phyloP scores from a whole-genome alignment of 2,329 filamentous ascomycete species.

The Sarocladiaceae sp. region DNA sequence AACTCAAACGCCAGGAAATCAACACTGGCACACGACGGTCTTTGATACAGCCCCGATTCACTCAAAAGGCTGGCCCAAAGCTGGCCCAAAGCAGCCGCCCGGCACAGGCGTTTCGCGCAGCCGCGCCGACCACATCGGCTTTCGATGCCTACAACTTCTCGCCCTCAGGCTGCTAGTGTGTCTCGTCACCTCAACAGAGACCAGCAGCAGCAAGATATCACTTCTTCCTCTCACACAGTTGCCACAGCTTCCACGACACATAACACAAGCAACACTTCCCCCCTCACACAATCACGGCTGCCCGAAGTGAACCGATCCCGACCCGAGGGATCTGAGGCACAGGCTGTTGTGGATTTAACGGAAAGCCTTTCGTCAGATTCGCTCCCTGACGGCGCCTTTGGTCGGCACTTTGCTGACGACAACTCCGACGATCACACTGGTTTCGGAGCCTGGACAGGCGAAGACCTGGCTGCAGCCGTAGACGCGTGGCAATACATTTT shows the following conservation, averaged over 20 bases:
- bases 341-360: too few species aligned
- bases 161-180: background rate
- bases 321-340: background rate
- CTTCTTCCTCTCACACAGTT: background rate
- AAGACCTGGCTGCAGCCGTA: background rate
- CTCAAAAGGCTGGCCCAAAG: too few species aligned
- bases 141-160: slow-evolving; percentile 7
- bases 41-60: background rate
- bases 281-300: background rate
- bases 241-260: background rate
- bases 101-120: background rate
- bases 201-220: background rate
- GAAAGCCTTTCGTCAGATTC: too few species aligned
- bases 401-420: too few species aligned
- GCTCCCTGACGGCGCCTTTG: too few species aligned
- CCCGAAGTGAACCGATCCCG: background rate
- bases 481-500: too few species aligned
- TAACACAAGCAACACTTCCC: background rate
- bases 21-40: background rate
- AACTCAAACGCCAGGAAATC: too few species aligned
- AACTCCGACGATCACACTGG: too few species aligned
- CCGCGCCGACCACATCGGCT: background rate
- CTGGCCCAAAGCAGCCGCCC: background rate
- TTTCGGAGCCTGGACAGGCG: background rate
- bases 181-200: background rate